Conservation (phyloP, 2,329 filamentous ascomycete genomes). For the Botrytis galanthina region DNA sequence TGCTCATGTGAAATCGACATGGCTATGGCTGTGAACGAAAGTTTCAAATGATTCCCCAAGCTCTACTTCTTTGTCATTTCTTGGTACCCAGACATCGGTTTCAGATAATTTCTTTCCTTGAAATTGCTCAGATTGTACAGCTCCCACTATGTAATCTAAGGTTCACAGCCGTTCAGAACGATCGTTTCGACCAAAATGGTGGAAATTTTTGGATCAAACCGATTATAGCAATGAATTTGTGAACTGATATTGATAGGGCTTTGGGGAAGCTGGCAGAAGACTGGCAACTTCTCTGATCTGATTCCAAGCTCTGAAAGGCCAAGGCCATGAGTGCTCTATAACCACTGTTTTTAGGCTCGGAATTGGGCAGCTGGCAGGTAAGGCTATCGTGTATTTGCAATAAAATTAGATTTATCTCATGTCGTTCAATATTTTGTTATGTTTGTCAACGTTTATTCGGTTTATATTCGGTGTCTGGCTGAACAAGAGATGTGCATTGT, state of each 20-base stretch:
- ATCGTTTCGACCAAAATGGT: background rate
- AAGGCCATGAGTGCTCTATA: background rate
- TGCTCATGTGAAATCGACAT: background rate
- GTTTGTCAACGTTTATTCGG: background rate
- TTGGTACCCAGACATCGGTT: background rate
- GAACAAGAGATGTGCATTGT: background rate
- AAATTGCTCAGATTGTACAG: background rate
- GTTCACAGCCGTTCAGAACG: too few relatives aligned
- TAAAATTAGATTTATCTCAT: background rate
- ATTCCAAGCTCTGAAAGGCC: background rate
- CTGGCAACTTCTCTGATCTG: background rate
- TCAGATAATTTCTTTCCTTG: background rate
- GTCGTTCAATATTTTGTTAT: too few relatives aligned
- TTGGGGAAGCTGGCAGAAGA: background rate
- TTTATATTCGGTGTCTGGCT: background rate
- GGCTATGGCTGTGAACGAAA: background rate
- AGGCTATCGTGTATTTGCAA: background rate
- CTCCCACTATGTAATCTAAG: background rate
- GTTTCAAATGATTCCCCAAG: accelerated
- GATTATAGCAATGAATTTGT: background rate
- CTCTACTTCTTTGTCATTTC: background rate
- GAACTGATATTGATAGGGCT: background rate
- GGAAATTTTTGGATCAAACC: too few relatives aligned
- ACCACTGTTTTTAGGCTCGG: background rate
- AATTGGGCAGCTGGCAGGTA: background rate